Conservation (phyloP, 768 basidiomycete genomes). For the Leucosporidium yakuticum region DNA sequence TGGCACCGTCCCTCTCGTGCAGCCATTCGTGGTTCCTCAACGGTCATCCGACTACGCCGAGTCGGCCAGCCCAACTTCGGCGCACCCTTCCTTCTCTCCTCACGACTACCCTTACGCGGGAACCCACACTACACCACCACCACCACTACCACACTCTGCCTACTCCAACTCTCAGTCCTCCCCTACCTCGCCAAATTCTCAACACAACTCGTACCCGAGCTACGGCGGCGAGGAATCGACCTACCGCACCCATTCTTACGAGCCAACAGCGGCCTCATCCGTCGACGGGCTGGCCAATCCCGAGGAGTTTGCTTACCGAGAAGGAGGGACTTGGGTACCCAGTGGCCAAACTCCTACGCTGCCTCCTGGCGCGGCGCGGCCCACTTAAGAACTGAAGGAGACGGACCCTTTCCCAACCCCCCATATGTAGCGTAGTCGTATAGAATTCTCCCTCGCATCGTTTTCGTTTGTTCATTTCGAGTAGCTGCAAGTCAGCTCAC, state of each 20-base stretch:
- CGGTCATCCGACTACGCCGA: neutral
- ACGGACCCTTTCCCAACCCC: no score
- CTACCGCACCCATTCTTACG: neutral
- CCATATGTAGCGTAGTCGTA: no score
- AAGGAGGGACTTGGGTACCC: no score
- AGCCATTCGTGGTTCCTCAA: conserved; percentile 24
- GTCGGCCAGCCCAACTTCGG: conserved; percentile 5
- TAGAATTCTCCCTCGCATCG: no score
- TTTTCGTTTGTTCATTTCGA: no score
- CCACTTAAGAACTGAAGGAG: no score
- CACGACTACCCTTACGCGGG: neutral
- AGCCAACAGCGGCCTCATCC: conserved; percentile 2
- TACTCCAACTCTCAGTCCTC: neutral
- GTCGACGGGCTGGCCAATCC: conserved; percentile 26
- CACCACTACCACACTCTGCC: neutral
- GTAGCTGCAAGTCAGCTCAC: no score
- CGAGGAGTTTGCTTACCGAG: conserved; percentile 26
- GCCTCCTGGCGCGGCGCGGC: no score
- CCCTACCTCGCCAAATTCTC: neutral
- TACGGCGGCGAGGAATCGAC: neutral
- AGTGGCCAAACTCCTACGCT: no score
- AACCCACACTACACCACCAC: no score
- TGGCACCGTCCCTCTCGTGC: conserved; percentile 24
- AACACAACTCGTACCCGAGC: neutral
- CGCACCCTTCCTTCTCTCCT: neutral